phyloP scores from a whole-genome alignment of 2,329 filamentous ascomycete genomes.

The Penicillium crustosum region DNA sequence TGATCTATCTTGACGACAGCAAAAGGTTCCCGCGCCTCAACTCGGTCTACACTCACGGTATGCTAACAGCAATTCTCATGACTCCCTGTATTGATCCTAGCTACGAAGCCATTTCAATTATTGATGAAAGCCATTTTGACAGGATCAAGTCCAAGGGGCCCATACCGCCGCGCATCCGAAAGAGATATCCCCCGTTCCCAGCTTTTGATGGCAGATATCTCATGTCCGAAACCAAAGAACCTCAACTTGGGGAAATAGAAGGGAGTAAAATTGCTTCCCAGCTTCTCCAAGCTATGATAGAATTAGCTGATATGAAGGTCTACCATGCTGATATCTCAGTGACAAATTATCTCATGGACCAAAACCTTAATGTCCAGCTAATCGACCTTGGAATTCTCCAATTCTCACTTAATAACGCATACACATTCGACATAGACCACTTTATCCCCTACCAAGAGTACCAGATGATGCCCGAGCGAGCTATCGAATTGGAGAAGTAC shows the following conservation, averaged over 20 bases:
- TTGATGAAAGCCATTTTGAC: background rate
- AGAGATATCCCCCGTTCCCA: constrained; percentile 6
- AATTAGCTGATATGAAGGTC: constrained; percentile 32
- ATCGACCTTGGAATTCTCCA: constrained; percentile 30
- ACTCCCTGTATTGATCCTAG: constrained; percentile 23
- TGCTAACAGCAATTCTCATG: constrained; percentile 31
- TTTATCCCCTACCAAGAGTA: constrained; percentile 30
- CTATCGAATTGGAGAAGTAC: constrained; percentile 13
- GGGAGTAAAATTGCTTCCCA: constrained; percentile 34
- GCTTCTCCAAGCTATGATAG: constrained; percentile 29
- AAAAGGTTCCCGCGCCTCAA: constrained; percentile 30
- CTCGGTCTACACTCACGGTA: constrained; percentile 30
- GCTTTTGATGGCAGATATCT: constrained; percentile 17
- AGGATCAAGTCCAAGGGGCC: background rate
- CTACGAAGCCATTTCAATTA: constrained; percentile 1
- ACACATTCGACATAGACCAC: background rate
- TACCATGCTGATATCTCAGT: constrained; percentile 32
- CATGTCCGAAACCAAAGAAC: constrained; percentile 11
- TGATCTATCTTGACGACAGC: constrained; percentile 26
- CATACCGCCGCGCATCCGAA: background rate
- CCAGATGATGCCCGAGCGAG: constrained; percentile 28
- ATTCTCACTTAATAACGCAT: constrained; percentile 14
- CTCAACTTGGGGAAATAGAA: constrained; percentile 26
- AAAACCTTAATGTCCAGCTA: constrained; percentile 29
- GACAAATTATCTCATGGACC: constrained; percentile 32